Percentiles rank a stretch among this genome's conserved stretches.
phyloP scores from a whole-genome alignment of 1,284 basidiomycete genomes.

The Ganoderma leucocontextum region DNA sequence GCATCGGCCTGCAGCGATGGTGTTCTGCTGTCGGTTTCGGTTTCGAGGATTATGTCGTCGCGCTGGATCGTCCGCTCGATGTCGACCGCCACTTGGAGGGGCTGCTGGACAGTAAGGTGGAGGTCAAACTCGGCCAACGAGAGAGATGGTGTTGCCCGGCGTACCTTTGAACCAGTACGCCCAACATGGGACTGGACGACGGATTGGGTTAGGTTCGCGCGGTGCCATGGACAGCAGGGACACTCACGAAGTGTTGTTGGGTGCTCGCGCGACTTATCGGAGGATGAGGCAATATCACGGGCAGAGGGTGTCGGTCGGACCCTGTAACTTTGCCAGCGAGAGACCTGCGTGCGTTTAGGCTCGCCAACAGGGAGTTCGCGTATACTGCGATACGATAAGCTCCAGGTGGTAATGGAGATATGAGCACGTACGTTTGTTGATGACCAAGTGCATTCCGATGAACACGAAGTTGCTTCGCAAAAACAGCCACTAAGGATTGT shows the following conservation, averaged over 20 bases:
- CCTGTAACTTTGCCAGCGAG: slow-evolving; percentile 20
- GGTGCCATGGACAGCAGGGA: not conserved
- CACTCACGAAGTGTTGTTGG: slow-evolving; percentile 14
- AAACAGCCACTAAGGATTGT: slow-evolving; percentile 32
- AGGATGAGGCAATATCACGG: slow-evolving; percentile 21
- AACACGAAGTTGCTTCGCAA: slow-evolving; percentile 38
- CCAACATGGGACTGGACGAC: not conserved
- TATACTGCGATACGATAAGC: slow-evolving; percentile 28
- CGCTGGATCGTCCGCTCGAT: slow-evolving; percentile 30
- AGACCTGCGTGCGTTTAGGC: slow-evolving; percentile 28
- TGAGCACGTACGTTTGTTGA: slow-evolving; percentile 37
- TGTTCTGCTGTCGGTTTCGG: not conserved
- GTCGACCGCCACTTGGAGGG: slow-evolving; percentile 27
- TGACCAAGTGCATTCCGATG: slow-evolving; percentile 35
- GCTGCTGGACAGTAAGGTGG: not conserved
- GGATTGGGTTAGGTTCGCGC: not conserved
- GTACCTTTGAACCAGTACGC: not conserved
- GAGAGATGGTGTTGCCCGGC: not conserved
- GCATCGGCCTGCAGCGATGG: slow-evolving; percentile 4
- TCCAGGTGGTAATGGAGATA: not conserved
- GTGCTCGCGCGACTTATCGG: not conserved
- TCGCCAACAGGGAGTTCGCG: slow-evolving; percentile 37
- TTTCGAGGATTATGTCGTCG: slow-evolving; percentile 14
- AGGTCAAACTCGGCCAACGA: not conserved
- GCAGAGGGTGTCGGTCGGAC: slow-evolving; percentile 26